Percentiles rank a stretch among this genome's conserved stretches.
phyloP scores from a whole-genome alignment of 768 basidiomycete genomes.

The Hericium rajendrae region DNA sequence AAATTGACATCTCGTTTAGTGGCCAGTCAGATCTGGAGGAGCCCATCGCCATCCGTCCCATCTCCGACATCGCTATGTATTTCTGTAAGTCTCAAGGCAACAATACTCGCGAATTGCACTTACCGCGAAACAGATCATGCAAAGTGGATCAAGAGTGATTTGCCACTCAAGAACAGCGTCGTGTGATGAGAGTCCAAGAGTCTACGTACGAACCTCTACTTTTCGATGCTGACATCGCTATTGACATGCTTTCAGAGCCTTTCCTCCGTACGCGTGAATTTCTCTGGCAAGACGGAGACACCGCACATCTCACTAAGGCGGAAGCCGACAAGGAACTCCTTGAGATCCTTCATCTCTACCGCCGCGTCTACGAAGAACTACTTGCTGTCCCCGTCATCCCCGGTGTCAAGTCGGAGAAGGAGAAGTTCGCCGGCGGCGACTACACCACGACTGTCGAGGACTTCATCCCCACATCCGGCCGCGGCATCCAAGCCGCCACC shows the following conservation, averaged over 20 bases:
- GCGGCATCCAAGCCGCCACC: slow-evolving; percentile 96
- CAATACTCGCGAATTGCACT: too few species aligned
- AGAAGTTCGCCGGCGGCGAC: slow-evolving; percentile 96
- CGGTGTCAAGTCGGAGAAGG: slow-evolving; percentile 96
- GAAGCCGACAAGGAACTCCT: slow-evolving; percentile 90
- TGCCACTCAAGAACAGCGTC: slow-evolving; percentile 97
- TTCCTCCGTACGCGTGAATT: slow-evolving; percentile 99
- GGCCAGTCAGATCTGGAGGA: slow-evolving; percentile 92
- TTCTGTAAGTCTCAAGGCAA: slow-evolving; percentile 53
- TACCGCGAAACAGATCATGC: slow-evolving; percentile 62
- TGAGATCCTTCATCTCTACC: slow-evolving; percentile 92
- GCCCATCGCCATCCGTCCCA: slow-evolving; percentile 95
- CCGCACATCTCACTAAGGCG: slow-evolving; percentile 78
- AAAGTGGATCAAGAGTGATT: slow-evolving; percentile 97
- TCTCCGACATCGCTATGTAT: slow-evolving; percentile 99
- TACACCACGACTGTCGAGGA: slow-evolving; percentile 99
- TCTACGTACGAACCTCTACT: slow-evolving; percentile 52
- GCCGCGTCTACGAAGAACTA: slow-evolving; percentile 90
- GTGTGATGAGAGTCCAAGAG: slow-evolving; percentile 99
- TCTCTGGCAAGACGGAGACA: slow-evolving; percentile 99
- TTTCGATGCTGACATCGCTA: background rate
- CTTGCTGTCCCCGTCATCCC: slow-evolving; percentile 96
- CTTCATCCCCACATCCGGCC: slow-evolving; percentile 95
- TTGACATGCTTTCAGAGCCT: slow-evolving; percentile 49
- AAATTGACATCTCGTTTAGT: slow-evolving; percentile 28